Evolutionary conservation across 1,284 basidiomycete genomes (phyloP).

Genomic region (Irpex sp.): DNA sequence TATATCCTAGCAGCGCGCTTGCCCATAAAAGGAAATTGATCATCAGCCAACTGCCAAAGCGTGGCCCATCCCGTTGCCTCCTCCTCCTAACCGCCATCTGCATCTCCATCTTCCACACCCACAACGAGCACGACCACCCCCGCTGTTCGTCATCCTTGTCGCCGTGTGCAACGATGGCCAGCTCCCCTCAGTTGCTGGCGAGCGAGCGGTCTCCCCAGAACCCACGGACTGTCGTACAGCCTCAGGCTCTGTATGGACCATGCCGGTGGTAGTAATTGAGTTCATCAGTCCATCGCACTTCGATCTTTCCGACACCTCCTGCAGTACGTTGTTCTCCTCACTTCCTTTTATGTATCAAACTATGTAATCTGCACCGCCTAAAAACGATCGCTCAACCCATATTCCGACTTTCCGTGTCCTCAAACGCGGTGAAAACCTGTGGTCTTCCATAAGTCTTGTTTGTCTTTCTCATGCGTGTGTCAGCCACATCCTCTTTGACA

Average conservation of each 20-base stretch:
- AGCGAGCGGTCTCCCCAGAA: not conserved
- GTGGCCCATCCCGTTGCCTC: not conserved
- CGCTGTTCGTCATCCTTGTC: not conserved
- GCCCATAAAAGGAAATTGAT: not conserved
- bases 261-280: not conserved
- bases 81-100: not conserved
- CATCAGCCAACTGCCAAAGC: not conserved
- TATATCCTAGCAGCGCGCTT: not conserved
- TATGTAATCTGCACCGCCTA: not conserved
- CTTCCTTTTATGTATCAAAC: not conserved
- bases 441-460: not conserved
- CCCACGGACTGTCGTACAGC: not conserved
- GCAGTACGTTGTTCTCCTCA: not conserved
- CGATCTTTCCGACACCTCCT: not conserved
- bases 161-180: not conserved
- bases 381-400: not conserved
- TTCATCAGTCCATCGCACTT: constrained; percentile 1
- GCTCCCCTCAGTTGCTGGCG: not conserved
- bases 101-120: not conserved
- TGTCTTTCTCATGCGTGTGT: not conserved
- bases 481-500: not conserved
- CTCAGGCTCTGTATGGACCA: not conserved
- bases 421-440: not conserved
- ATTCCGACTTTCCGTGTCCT: not conserved
- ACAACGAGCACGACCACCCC: not conserved